Evolutionary conservation across 2,329 filamentous ascomycete species (phyloP), one percentile per base, ranked within the genome.

Genomic region (Triangularia setosa): DNA sequence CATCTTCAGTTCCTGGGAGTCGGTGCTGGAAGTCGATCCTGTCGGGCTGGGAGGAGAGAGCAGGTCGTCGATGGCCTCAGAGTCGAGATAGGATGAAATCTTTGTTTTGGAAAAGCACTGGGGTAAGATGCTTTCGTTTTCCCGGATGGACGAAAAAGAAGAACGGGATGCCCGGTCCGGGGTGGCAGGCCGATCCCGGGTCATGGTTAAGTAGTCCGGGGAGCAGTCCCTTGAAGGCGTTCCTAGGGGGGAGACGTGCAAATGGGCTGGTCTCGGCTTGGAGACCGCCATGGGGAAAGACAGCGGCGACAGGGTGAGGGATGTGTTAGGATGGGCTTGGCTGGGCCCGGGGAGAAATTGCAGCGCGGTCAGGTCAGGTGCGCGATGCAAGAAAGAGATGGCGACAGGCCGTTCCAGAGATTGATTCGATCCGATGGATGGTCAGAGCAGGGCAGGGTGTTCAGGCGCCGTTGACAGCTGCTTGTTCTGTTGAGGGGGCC

Each of bases 31-130:
- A 23, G 60, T 56, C 40, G 66, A 67, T 24, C 59, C 65, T 60
- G 58, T 72, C 67, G 72, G 67, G 8, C 75, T 72, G n/a, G 79
- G 75, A 61, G 80, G 79, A 68, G 82, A 58, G 54, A 27, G 14
- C 65, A 53, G 30, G 64, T 86, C 84, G 71, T 81, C 79, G 65
- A 84, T 73, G 62, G 83, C 80, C 70, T 86, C 84, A 69, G 79
- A 75, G 27, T 75, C 69, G 55, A 79, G 79, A 71, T 87, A 87
- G 62, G 83, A 85, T 35, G 86, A 88, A 66, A 87, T 77, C 74
- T 87, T 88, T 72, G 84, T 84, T 61, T 81, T 81, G 58, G 85
- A 88, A 68, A 89, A 89, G 62, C 83, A 84, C 77, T 89, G 87
- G 63, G 84, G 81, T 28, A 87, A 75, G 65, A 83, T 82, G 69